Base-by-base conservation (phyloP, 2,329 filamentous ascomycete genomes). In the Aspergillus ruber region DNA sequence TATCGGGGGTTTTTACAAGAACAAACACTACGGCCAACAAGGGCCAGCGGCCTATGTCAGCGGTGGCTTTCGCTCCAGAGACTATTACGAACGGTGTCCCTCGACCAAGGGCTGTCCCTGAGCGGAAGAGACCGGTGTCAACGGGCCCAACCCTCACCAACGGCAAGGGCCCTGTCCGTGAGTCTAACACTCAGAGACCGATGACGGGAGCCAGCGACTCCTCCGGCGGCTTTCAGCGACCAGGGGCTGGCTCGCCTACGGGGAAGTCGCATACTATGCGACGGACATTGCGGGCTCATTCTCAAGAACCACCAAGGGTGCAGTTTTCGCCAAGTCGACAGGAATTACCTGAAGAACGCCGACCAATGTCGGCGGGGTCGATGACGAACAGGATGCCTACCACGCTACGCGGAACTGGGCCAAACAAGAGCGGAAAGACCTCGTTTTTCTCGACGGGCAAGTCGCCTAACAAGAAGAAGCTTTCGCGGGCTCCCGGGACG, bases 141-240 rank as follows among this genome's bases (percentile, higher is more conserved):
- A 53, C 59, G 44, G 59, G 50, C 7, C 52, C 59, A 7, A 48
- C 44, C 33, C 52, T 56, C 8, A 52, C 58, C 10, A 57, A 54
- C 18, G 47, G 44, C 18, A 42, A 45, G 17, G 55, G 55, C 20
- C 40, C 13, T 7, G 32, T 39, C 3, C 18, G 18, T n/a, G 35
- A 43, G 47, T 43, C 45, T 36, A 45, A 27, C 33, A 9, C 33
- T 40, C 25, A 72, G 48, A 77, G 83, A 2, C 77, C 73, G 8
- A 74, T 71, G 15, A 86, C 84, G 0, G 81, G 83, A 55, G 83
- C 79, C 23, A 88, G 85, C 58, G 84, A 88, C 56, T 75, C 72
- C 3, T 70, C 71, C 40, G 95, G 87, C 68, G 95, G 88, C 63
- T 95, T 95, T 72, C 85, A 81, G 60, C 84, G 88, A 23, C 68